Base-by-base conservation (phyloP, 1,139 yeast genomes). In the Saccharomyces uvarum region DNA sequence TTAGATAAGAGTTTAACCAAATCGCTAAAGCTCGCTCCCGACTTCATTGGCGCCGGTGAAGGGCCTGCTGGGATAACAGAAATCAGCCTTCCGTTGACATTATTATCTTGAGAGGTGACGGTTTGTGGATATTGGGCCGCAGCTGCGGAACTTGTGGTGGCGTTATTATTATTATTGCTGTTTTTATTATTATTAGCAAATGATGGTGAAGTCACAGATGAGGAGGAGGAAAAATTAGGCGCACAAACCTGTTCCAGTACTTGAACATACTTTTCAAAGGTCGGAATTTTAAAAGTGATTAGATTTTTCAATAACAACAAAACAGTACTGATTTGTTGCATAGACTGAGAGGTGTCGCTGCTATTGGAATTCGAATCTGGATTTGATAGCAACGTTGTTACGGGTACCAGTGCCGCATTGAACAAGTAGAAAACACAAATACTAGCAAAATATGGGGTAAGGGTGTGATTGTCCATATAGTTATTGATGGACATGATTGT, bases 401-500 rank as follows among this genome's bases (percentile, higher is more conserved):
- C n/a, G 5, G 54, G 53, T 3, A 55, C 52, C 16, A 59, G 41
- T 2, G 56, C 48, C 2, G 61, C 59, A 53, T 58, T 57, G 32
- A 58, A 57, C 11, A 55, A 54, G 16, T 50, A 83, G 64, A 81
- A 83, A 0, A 84, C 78, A 3, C 85, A 81, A 67, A 82, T 80
- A 86, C 88, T 83, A 29, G 81, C 77, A 4, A 81, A 72, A 31
- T 80, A 71, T 21, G 77, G 73, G 9, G 80, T 74, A 26, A 77
- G 61, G 32, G 73, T 71, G 56, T 73, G 71, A 51, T 69, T 72
- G 47, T 68, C 70, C 27, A 80, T 73, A 65, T 76, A 83, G 32
- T 72, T 75, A 49, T 77, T 72, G 5, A 82, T 79, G 4, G 82
- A 75, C 42, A 69, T 56, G 19, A 83, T 78, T 0, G 85, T 80